phyloP scores from a whole-genome alignment of 192 early-diverging fungal genomes.

The Chytriomyces sp. region DNA sequence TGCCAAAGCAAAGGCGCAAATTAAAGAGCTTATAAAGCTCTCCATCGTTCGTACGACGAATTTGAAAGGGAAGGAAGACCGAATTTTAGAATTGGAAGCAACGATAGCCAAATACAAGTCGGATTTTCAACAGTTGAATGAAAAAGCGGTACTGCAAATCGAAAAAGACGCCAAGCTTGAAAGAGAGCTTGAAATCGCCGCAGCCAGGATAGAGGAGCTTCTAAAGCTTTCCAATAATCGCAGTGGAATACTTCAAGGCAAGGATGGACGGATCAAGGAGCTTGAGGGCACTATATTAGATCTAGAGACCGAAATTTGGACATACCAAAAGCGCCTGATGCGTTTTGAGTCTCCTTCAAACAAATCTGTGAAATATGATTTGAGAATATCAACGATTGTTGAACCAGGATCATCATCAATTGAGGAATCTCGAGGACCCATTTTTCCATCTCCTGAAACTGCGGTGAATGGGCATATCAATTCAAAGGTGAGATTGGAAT shows the following conservation, averaged over 20 bases:
- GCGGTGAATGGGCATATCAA: not conserved
- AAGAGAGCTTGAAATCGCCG: conserved; percentile 10
- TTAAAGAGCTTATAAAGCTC: conserved; percentile 25
- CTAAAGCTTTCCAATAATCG: conserved; percentile 17
- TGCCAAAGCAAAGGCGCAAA: not conserved
- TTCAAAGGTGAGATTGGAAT: not conserved
- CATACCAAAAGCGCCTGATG: too few relatives aligned
- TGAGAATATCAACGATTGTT: not conserved
- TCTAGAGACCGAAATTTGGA: too few relatives aligned
- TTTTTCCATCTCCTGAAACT: not conserved
- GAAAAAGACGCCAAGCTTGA: too few relatives aligned
- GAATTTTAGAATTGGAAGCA: conserved; percentile 11
- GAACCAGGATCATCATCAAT: not conserved
- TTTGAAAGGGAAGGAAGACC: conserved; percentile 22
- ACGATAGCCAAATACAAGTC: too few relatives aligned
- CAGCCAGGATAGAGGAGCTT: conserved; percentile 19
- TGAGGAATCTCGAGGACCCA: too few relatives aligned
- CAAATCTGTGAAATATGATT: not conserved
- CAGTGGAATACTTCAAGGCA: conserved; percentile 16
- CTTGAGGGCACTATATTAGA: conserved; percentile 1
- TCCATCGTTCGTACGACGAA: conserved; percentile 20
- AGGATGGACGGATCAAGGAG: conserved; percentile 22
- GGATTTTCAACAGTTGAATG: too few relatives aligned
- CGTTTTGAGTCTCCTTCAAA: too few relatives aligned
- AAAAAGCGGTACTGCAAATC: too few relatives aligned